A percentile compares a stretch with the other conserved stretches of the same genome.
These are phyloP conservation scores for Xylaria castorea DNA, from an alignment of 495 filamentous ascomycete species.

Conservation along the genomic window DNA sequence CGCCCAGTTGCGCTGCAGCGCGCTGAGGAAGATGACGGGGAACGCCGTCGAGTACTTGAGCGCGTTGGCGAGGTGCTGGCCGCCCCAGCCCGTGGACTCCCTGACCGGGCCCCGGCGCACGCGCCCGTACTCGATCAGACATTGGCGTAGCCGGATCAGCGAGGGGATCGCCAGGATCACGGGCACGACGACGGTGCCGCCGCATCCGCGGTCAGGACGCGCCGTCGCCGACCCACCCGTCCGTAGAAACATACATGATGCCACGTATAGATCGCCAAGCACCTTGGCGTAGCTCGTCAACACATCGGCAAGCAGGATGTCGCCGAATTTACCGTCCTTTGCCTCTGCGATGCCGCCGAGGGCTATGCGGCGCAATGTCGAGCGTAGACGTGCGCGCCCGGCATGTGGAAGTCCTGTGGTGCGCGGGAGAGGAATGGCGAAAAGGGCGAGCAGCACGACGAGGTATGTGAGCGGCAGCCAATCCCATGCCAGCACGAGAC, in stretches of 20 bases:
- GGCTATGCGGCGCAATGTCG: slow-evolving; percentile 72
- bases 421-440: slow-evolving; percentile 68
- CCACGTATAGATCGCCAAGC: slow-evolving; percentile 86
- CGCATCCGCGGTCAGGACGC: slow-evolving; percentile 80
- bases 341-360: slow-evolving; percentile 82
- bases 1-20: slow-evolving; percentile 72
- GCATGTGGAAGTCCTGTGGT: slow-evolving; percentile 62
- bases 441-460: slow-evolving; percentile 68
- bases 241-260: slow-evolving; percentile 86
- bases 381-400: slow-evolving; percentile 78
- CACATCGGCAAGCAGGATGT: slow-evolving; percentile 92
- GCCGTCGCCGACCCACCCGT: slow-evolving; percentile 72
- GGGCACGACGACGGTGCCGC: slow-evolving; percentile 76
- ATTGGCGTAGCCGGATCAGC: slow-evolving; percentile 88
- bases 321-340: slow-evolving; percentile 87
- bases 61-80: slow-evolving; percentile 90
- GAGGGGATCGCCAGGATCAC: slow-evolving; percentile 81
- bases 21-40: slow-evolving; percentile 82
- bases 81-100: slow-evolving; percentile 65
- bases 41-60: slow-evolving; percentile 91
- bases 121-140: slow-evolving; percentile 83
- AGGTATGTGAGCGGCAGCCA: slow-evolving; percentile 84
- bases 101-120: slow-evolving; percentile 62
- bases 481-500: slow-evolving; percentile 74
- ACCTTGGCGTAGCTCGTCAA: slow-evolving; percentile 94